Percentiles rank a stretch among this genome's conserved stretches.
These are phyloP conservation scores for Lithospermum erythrorhizon DNA, from an alignment of 257 asterid species.

Conservation along the genomic window DNA sequence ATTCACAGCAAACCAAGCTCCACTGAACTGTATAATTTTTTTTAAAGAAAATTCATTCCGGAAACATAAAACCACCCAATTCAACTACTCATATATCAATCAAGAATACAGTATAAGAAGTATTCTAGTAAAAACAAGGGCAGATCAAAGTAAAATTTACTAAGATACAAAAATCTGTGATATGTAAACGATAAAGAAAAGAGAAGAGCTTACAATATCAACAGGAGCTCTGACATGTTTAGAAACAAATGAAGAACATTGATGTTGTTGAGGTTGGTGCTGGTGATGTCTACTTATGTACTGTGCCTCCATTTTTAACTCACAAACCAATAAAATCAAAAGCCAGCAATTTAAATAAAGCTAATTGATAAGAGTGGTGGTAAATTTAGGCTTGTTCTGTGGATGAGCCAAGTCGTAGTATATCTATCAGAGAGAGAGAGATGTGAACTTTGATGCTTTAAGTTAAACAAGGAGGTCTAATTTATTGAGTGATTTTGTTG, in stretches of 20 bases:
- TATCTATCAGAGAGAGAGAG: too few species aligned
- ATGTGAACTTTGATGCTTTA: not conserved
- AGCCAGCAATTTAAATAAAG: too few species aligned
- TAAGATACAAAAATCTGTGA: not conserved
- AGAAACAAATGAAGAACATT: conserved; percentile 13
- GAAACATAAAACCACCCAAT: too few species aligned
- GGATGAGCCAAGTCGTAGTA: too few species aligned
- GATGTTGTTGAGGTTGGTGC: conserved; percentile 8
- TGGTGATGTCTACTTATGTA: conserved; percentile 11
- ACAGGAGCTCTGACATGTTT: conserved; percentile 19
- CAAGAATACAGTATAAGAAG: too few species aligned
- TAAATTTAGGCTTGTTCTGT: not conserved
- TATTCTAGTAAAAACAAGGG: not conserved
- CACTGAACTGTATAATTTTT: not conserved
- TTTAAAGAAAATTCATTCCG: not conserved
- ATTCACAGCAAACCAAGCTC: not conserved
- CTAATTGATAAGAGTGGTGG: not conserved
- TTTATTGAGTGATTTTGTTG: too few species aligned
- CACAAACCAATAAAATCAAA: too few species aligned
- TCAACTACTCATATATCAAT: too few species aligned
- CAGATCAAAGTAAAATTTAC: too few species aligned
- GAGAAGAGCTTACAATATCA: conserved; percentile 9
- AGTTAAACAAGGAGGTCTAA: not conserved
- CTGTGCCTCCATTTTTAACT: conserved; percentile 8
- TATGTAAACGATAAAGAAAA: not conserved